phyloP scores from a whole-genome alignment of 805 yeast species.

The Scheffersomyces lignosus region DNA sequence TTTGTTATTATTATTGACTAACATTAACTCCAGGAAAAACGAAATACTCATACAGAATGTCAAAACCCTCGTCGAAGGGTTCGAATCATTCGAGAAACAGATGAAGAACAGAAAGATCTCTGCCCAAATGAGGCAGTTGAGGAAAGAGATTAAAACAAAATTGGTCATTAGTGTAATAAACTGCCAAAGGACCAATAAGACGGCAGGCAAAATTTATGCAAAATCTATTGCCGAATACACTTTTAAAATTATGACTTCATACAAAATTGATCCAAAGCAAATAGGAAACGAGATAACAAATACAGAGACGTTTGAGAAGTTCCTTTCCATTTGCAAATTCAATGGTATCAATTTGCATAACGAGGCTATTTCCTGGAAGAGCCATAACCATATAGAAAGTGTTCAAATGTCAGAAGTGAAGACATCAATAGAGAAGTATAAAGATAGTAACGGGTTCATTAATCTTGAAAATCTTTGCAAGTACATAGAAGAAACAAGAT shows the following conservation, averaged over 20 bases:
- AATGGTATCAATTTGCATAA: no score
- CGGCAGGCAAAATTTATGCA: not conserved
- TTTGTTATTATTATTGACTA: slow-evolving; percentile 9
- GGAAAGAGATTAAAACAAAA: not conserved
- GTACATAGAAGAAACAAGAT: slow-evolving; percentile 20
- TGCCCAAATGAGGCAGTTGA: not conserved
- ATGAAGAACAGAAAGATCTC: not conserved
- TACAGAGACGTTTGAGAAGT: not conserved
- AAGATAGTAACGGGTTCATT: slow-evolving; percentile 18
- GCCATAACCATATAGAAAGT: not conserved
- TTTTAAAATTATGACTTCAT: not conserved
- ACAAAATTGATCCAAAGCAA: not conserved
- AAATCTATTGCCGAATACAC: slow-evolving; percentile 4
- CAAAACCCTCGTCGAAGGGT: slow-evolving; percentile 11
- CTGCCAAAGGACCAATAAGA: not conserved
- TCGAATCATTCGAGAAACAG: slow-evolving; percentile 1
- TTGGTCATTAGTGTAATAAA: not conserved
- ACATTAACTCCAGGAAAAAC: slow-evolving; percentile 1
- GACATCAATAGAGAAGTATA: slow-evolving; percentile 8
- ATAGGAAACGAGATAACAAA: not conserved
- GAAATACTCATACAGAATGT: slow-evolving; percentile 8
- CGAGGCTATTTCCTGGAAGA: not conserved
- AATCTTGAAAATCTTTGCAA: slow-evolving; percentile 20
- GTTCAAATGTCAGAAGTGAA: not conserved
- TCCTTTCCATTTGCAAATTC: not conserved